A percentile compares a stretch with the other conserved stretches of the same genome.
phyloP scores from a whole-genome alignment of 2,329 filamentous ascomycete genomes.

The Amesomyces nigricolor region DNA sequence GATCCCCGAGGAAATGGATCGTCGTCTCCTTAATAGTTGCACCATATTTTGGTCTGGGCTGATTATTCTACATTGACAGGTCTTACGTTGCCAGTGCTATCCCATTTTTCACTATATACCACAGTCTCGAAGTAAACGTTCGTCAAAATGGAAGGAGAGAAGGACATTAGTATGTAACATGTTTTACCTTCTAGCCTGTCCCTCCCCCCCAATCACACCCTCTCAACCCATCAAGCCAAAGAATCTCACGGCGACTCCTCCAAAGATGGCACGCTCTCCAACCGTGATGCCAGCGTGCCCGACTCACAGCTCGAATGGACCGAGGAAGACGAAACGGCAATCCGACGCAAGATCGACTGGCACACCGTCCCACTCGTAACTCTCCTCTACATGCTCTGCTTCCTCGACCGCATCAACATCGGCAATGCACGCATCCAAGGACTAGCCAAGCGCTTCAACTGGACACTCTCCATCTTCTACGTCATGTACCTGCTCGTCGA shows the following conservation, averaged over 20 bases:
- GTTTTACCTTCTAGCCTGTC: neutral
- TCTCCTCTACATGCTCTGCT: slow-evolving; percentile 44
- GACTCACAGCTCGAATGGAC: slow-evolving; percentile 40
- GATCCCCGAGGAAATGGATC: neutral
- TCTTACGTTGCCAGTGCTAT: neutral
- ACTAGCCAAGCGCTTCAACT: slow-evolving; percentile 48
- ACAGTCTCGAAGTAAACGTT: neutral
- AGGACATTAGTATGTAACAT: slow-evolving; percentile 20
- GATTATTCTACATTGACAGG: too few species aligned
- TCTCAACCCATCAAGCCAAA: slow-evolving; percentile 3
- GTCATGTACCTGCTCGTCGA: slow-evolving; percentile 52
- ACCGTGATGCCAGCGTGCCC: slow-evolving; percentile 10
- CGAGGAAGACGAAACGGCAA: slow-evolving; percentile 42
- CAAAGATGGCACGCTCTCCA: slow-evolving; percentile 17
- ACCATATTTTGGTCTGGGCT: neutral
- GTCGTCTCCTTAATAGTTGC: neutral
- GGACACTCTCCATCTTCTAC: slow-evolving; percentile 54
- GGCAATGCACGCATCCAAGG: slow-evolving; percentile 54
- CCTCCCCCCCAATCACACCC: neutral
- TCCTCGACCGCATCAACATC: slow-evolving; percentile 37
- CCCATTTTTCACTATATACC: neutral
- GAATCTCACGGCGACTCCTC: slow-evolving; percentile 5
- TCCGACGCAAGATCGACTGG: slow-evolving; percentile 49
- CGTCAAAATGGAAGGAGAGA: slow-evolving; percentile 16
- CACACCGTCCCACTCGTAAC: slow-evolving; percentile 49